Evolutionary conservation across 148 eudicot species (phyloP).

Genomic region (Limonium bicolor): DNA sequence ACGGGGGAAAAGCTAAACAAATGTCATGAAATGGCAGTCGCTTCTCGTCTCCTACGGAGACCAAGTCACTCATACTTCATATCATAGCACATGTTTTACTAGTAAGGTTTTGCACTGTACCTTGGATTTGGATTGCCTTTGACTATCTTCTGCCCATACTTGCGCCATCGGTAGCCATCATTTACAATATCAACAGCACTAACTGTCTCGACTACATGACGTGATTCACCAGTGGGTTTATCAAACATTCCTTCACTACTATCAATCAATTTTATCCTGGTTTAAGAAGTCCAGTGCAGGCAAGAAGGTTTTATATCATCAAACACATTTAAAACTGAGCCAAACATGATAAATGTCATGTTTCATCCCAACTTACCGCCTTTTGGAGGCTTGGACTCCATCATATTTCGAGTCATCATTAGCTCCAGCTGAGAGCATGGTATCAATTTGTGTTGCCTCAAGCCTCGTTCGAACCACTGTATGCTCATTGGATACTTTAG

Average conservation of each 20-base stretch:
- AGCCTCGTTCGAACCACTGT: slow-evolving; percentile 12
- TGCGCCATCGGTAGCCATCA: slow-evolving; percentile 96
- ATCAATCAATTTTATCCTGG: slow-evolving; percentile 47
- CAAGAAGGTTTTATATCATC: not conserved
- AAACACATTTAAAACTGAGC: no score
- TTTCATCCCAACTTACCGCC: slow-evolving; percentile 33
- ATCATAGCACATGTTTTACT: no score
- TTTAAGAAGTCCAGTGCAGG: no score
- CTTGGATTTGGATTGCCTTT: slow-evolving; percentile 90
- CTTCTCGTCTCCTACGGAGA: no score
- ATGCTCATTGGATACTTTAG: slow-evolving; percentile 16
- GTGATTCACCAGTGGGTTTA: slow-evolving; percentile 37
- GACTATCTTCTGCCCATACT: slow-evolving; percentile 89
- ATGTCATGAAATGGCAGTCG: not conserved
- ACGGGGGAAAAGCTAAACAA: slow-evolving; percentile 6
- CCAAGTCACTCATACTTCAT: no score
- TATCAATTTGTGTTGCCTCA: slow-evolving; percentile 8
- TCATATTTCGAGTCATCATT: slow-evolving; percentile 18
- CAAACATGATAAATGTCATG: no score
- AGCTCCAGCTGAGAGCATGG: slow-evolving; percentile 16
- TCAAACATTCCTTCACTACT: slow-evolving; percentile 17
- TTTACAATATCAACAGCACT: slow-evolving; percentile 72
- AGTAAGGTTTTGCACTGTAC: no score
- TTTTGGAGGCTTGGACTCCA: slow-evolving; percentile 29
- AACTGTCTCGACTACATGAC: slow-evolving; percentile 51